Evolutionary conservation across 208 protist species (phyloP).

Genomic region (Naegleria fowleri): DNA sequence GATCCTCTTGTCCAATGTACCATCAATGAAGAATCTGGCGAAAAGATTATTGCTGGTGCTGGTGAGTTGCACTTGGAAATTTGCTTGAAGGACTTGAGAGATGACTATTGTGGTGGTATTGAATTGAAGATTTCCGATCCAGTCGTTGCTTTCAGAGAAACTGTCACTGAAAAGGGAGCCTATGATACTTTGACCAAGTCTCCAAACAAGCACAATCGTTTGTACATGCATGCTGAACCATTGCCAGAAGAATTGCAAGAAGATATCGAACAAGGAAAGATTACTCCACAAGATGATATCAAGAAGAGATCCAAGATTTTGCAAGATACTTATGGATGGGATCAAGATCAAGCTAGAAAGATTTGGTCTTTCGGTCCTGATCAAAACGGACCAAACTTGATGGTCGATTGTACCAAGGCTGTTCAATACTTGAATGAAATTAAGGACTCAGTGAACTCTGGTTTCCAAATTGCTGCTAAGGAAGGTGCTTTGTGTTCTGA

Average conservation of each 20-base stretch:
- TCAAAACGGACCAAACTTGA: constrained; percentile 86
- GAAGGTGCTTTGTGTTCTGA: constrained; percentile 93
- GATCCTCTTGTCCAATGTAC: constrained; percentile 89
- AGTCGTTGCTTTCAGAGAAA: constrained; percentile 98
- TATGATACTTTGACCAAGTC: constrained; percentile 78
- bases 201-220: constrained; percentile 99
- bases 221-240: constrained; percentile 86
- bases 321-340: constrained; percentile 79
- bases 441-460: constrained; percentile 90
- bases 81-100: constrained; percentile 97
- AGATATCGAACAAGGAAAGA: constrained; percentile 82
- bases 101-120: constrained; percentile 89
- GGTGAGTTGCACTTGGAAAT: constrained; percentile 99
- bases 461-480: constrained; percentile 88
- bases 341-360: constrained; percentile 83
- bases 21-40: constrained; percentile 87
- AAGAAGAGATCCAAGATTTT: constrained; percentile 80
- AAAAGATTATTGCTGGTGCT: constrained; percentile 98
- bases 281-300: constrained; percentile 74
- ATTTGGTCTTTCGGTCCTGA: constrained; percentile 98
- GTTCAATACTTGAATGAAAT: constrained; percentile 97
- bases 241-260: constrained; percentile 81
- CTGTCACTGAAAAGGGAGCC: constrained; percentile 69
- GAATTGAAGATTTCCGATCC: constrained; percentile 90
- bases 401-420: constrained; percentile 94